Conservation (phyloP, 495 filamentous ascomycete genomes). For the Choiromyces venosus region DNA sequence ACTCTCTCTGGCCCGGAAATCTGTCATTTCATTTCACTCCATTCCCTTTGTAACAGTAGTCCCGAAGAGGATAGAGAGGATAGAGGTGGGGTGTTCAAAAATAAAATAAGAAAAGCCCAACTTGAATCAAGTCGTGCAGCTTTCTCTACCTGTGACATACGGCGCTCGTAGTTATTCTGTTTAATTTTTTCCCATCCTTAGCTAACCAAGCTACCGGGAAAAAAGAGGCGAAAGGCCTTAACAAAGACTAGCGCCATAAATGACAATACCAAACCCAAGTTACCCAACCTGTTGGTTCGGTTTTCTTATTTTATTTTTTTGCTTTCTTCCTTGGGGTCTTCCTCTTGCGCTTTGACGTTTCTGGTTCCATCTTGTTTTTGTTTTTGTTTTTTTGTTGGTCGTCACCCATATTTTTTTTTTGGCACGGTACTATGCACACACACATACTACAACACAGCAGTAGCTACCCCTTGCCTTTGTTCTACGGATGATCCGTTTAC, state of each 20-base stretch:
- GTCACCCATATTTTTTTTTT: neutral
- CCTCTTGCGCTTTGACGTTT: neutral
- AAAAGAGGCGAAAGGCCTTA: constrained; percentile 4
- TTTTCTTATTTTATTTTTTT: constrained; percentile 19
- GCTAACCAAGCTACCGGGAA: constrained; percentile 36
- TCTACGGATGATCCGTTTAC: neutral
- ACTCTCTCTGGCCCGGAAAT: neutral
- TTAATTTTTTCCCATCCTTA: constrained; percentile 15
- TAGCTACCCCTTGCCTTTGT: neutral
- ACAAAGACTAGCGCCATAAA: constrained; percentile 11
- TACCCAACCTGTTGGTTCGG: constrained; percentile 41
- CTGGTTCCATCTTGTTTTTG: neutral
- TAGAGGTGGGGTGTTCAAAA: neutral
- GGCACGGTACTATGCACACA: neutral
- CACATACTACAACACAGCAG: neutral
- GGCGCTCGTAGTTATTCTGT: constrained; percentile 23
- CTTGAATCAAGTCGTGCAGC: neutral
- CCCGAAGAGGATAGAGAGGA: neutral
- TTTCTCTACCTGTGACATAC: neutral
- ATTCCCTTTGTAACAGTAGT: neutral
- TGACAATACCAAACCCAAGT: constrained; percentile 17
- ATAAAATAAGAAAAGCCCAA: neutral
- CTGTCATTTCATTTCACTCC: neutral
- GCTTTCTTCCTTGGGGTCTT: neutral
- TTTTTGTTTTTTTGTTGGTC: neutral